Base-by-base conservation (phyloP, 176 grass and related monocot genomes). In the Cenchrus americanus region DNA sequence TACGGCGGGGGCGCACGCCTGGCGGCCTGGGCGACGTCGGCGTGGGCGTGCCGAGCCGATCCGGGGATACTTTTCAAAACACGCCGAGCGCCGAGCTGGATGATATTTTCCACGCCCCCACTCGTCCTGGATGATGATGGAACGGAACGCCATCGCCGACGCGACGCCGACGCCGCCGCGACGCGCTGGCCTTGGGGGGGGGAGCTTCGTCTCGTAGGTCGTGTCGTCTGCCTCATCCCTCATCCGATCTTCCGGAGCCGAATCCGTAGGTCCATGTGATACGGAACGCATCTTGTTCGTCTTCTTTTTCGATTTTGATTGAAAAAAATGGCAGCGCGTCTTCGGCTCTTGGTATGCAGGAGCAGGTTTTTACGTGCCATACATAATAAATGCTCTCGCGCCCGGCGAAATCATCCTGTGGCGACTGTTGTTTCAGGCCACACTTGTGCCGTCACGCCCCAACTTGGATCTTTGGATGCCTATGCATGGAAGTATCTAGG, bases 71-170 rank as follows among this genome's bases (percentile, higher is more conserved):
- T 77, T 77, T 10, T 10, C 75, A 15, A 15, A 23, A 8, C 0
- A 53, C 5, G 26, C 12, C 6, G 8, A 81, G 49, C 5, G 26
- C 12, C 6, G 8, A 81, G 49, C 32, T 57, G 63, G 27, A 79
- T 5, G 63, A 69, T 81, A 81, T 69, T 81, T 80, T 81, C 26
- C 12, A 80, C 64, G 62, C 19, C 11, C 6, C 78, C 62, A 66
- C 77, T 54, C 12, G 50, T 55, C 41, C 7, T 15, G 27, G n/a
- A 46, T 48, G 73, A 66, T 11, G 73, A 17, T 8, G 27, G 26
- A 5, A 52, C 46, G 27, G 27, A 30, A 30, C 27, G 27, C 27
- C 27, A 30, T 30, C 27, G 50, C 26, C 62, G 77, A 10, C 47
- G 23, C 62, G 77, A 10, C 47, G 23, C 23, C 9, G 57, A 60